phyloP scores from a whole-genome alignment of 805 yeast species.

The Hanseniaspora hatyaiensis region DNA sequence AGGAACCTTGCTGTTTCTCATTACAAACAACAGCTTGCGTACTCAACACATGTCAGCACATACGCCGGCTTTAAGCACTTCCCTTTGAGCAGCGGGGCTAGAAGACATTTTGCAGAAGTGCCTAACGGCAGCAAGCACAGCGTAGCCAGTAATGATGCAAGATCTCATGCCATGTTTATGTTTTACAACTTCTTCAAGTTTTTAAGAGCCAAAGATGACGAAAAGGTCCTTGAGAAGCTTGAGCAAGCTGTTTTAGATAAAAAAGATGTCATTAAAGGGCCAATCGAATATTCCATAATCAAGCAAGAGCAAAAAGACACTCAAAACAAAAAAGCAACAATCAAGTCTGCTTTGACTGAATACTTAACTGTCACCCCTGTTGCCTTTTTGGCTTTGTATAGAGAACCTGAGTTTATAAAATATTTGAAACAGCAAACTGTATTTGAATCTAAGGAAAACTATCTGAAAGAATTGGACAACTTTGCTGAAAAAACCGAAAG shows the following conservation, averaged over 20 bases:
- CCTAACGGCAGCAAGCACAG: too few relatives aligned
- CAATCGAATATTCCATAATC: neutral
- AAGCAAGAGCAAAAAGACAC: neutral
- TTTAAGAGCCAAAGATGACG: neutral
- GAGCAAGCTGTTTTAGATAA: neutral
- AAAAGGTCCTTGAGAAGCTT: neutral
- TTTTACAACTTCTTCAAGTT: slow-evolving; percentile 6
- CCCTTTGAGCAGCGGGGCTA: too few relatives aligned
- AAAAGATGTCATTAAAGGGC: neutral
- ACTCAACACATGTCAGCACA: too few relatives aligned
- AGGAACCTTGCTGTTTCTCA: too few relatives aligned
- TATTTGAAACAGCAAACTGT: neutral
- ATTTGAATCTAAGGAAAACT: neutral
- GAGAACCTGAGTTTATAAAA: slow-evolving; percentile 1
- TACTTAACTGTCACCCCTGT: slow-evolving; percentile 5
- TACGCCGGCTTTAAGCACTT: too few relatives aligned
- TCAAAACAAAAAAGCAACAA: neutral
- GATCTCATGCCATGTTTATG: neutral
- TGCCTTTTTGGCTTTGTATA: slow-evolving; percentile 1
- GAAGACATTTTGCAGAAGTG: too few relatives aligned
- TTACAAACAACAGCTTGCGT: too few relatives aligned
- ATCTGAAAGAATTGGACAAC: neutral
- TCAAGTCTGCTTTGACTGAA: slow-evolving; percentile 3
- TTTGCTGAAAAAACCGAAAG: neutral
- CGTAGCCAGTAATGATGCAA: neutral